phyloP scores from a whole-genome alignment of 352 stramenopile genomes.

The Phytophthora brassicae region DNA sequence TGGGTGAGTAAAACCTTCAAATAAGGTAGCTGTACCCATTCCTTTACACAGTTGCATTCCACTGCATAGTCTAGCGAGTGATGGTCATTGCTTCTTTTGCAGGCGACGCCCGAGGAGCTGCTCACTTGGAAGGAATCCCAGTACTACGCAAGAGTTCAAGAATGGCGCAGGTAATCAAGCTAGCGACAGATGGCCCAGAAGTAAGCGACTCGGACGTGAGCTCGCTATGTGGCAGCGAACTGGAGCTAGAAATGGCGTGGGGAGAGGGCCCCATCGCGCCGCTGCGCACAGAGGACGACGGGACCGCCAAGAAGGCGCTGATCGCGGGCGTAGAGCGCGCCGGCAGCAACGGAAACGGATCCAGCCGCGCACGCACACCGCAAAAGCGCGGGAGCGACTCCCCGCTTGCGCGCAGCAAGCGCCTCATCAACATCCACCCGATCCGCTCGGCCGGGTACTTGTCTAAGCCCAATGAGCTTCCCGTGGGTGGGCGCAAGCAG shows the following conservation, averaged over 20 bases:
- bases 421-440: conserved; percentile 80
- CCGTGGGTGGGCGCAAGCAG: conserved; percentile 68
- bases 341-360: conserved; percentile 68
- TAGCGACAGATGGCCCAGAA: conserved; percentile 24
- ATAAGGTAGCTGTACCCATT: not conserved
- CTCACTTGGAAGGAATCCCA: conserved; percentile 15
- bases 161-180: conserved; percentile 28
- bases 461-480: conserved; percentile 68
- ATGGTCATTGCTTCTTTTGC: conserved; percentile 20
- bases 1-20: not conserved
- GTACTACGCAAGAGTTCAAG: conserved; percentile 1
- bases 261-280: conserved; percentile 74
- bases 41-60: not conserved
- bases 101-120: not conserved
- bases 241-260: conserved; percentile 80
- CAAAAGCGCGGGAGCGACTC: conserved; percentile 63
- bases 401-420: conserved; percentile 61
- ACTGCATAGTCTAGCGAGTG: conserved; percentile 8
- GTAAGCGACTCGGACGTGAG: conserved; percentile 68
- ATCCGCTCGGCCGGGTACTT: conserved; percentile 69
- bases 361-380: conserved; percentile 57
- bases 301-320: conserved; percentile 17
- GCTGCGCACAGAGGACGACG: conserved; percentile 40
- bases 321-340: conserved; percentile 32
- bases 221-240: conserved; percentile 72